These are phyloP conservation scores for Fonsecaea multimorphosa DNA, from an alignment of 2,329 filamentous ascomycete species.

Conservation along the genomic window DNA sequence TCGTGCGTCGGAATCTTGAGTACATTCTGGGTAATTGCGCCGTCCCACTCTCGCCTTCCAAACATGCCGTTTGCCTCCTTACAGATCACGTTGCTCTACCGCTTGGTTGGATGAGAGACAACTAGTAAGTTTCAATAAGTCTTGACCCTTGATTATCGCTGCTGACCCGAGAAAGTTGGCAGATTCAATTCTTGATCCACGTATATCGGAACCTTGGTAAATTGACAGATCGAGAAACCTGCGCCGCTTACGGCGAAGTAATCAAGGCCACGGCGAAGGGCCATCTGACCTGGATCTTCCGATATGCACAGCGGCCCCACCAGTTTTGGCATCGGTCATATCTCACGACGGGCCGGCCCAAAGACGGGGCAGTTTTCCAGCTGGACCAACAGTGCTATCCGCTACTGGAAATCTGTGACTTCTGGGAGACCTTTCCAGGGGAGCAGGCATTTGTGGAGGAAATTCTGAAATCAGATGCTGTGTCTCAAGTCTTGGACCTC, in stretches of 20 bases:
- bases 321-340: slow-evolving; percentile 28
- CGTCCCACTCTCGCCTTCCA: slow-evolving; percentile 13
- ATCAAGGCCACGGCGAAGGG: slow-evolving; percentile 26
- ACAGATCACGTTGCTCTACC: slow-evolving; percentile 30
- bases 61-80: slow-evolving; percentile 23
- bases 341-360: slow-evolving; percentile 26
- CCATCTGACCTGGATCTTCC: slow-evolving; percentile 25
- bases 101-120: slow-evolving; percentile 30
- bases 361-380: slow-evolving; percentile 27
- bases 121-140: slow-evolving; percentile 19
- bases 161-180: slow-evolving; percentile 26
- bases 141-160: not conserved
- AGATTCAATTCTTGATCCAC: slow-evolving; percentile 26
- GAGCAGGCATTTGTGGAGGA: slow-evolving; percentile 18
- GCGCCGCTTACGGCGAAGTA: slow-evolving; percentile 5
- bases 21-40: slow-evolving; percentile 30
- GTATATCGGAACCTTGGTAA: slow-evolving; percentile 13
- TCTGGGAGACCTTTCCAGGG: slow-evolving; percentile 26
- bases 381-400: slow-evolving; percentile 31
- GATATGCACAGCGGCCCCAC: slow-evolving; percentile 23
- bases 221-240: not conserved
- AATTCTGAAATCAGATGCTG: slow-evolving; percentile 17
- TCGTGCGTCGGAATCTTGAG: slow-evolving; percentile 29
- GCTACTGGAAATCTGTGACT: slow-evolving; percentile 27
- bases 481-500: slow-evolving; percentile 21